Evolutionary conservation across 2,329 filamentous ascomycete genomes (phyloP), one percentile per base, ranked within the genome.

Genomic region (Dothideomycetidae sp.): DNA sequence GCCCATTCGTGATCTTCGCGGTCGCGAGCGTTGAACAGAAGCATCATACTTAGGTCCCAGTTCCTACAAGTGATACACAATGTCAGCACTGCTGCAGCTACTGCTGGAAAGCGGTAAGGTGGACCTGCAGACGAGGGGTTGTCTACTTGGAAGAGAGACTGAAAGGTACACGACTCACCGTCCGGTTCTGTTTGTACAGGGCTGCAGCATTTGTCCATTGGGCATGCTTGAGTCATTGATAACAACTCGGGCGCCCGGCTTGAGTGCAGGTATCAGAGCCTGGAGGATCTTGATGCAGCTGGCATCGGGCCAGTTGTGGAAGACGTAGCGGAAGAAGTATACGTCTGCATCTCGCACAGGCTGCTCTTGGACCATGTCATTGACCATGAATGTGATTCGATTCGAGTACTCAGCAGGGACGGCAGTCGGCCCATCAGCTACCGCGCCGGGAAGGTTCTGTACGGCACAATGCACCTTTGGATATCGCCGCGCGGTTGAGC

Each of bases 281-380:
- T 30, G 21, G 5, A 52, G 39, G 29, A 52, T 51, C 21, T 40
- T 41, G 12, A 45, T 21, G 5, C 43, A 42, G 12, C 48, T 42
- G 2, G 39, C 36, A 33, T 50, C 46, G 11, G 49, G 48, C 49
- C 49, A 51, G 40, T 51, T 47, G 41, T 51, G 49, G n/a, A 49
- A 36, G 37, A 50, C 48, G 37, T 42, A 44, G 15, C 46, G 38
- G 10, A 52, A 33, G 12, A 50, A 40, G 29, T 50, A 52, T 12
- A 58, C 43, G 38, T 55, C 51, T 7, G 54, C 55, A 34, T 50
- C 40, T 11, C 33, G 38, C 14, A 53, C 43, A 1, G 51, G 48
- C 29, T 56, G 46, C 5, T 44, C 37, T 2, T 45, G 40, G 45
- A 54, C 55, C 44, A 56, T 54, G 34, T 48, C 43, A 29, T 46